Evolutionary conservation across 31 red algal species (phyloP).

Genomic region (Bonnemaisonia californica): DNA sequence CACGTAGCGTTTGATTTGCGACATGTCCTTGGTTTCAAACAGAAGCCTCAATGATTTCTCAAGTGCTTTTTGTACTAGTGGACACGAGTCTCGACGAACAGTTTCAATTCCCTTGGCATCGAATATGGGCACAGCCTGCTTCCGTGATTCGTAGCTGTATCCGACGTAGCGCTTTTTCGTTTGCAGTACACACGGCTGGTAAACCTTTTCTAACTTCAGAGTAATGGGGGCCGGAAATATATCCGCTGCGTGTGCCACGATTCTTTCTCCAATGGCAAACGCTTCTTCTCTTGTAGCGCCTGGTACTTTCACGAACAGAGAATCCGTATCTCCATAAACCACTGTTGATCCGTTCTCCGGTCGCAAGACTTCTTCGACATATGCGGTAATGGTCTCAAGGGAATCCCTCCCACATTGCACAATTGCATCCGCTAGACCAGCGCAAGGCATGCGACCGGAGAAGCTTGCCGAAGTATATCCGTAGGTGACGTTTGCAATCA

Average conservation of each 20-base stretch:
- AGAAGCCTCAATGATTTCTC: slow-evolving; percentile 78
- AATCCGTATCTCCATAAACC: slow-evolving; percentile 99
- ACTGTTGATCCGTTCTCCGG: slow-evolving; percentile 60
- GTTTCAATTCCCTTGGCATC: slow-evolving; percentile 99
- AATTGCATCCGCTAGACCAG: slow-evolving; percentile 94
- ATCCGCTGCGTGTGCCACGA: slow-evolving; percentile 49
- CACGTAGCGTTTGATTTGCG: slow-evolving; percentile 64
- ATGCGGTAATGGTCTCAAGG: slow-evolving; percentile 62
- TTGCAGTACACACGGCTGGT: slow-evolving; percentile 79
- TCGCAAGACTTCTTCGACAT: slow-evolving; percentile 55
- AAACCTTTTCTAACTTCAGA: slow-evolving; percentile 97
- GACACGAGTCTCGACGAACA: slow-evolving; percentile 88
- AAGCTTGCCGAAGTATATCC: slow-evolving; percentile 93
- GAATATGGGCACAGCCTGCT: slow-evolving; percentile 72
- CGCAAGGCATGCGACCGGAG: slow-evolving; percentile 93
- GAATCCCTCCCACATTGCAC: slow-evolving; percentile 90
- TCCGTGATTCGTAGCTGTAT: slow-evolving; percentile 80
- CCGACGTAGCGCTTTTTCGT: slow-evolving; percentile 98
- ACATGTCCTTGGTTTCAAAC: slow-evolving; percentile 80
- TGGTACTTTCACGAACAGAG: slow-evolving; percentile 86
- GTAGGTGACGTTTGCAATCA: slow-evolving; percentile 99
- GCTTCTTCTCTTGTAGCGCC: slow-evolving; percentile 65
- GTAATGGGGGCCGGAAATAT: slow-evolving; percentile 80
- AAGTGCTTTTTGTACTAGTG: slow-evolving; percentile 78
- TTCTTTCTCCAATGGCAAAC: slow-evolving; percentile 73